Conservation (phyloP, 2,329 filamentous ascomycete species). For the Fusarium dlaminii region DNA sequence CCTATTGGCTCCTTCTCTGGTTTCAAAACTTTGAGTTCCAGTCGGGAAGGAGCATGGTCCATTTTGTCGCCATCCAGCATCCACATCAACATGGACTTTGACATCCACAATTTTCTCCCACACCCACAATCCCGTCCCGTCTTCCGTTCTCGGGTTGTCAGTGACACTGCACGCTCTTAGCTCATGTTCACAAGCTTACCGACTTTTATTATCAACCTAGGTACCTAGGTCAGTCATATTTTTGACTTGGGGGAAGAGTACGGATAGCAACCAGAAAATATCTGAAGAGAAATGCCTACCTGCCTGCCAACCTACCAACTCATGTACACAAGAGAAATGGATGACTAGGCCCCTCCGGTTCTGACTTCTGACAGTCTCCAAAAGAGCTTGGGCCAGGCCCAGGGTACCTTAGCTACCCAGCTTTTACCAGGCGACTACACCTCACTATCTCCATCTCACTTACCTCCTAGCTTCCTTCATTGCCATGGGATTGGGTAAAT, state of each 20-base stretch:
- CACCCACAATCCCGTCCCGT: not conserved
- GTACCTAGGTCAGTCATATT: not conserved
- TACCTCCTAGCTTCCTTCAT: constrained; percentile 6
- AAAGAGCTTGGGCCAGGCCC: constrained; percentile 30
- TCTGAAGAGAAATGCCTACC: not conserved
- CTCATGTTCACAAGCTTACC: not conserved
- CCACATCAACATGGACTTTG: constrained; percentile 20
- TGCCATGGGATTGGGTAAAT: constrained; percentile 31
- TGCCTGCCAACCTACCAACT: not conserved
- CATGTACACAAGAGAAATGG: not conserved
- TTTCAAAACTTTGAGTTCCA: constrained; percentile 38
- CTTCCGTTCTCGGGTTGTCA: not conserved
- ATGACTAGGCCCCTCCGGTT: constrained; percentile 28
- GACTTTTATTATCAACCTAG: not conserved
- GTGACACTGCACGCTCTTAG: not conserved
- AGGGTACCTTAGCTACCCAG: constrained; percentile 19
- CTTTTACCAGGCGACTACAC: constrained; percentile 4
- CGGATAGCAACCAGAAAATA: not conserved
- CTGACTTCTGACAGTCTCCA: constrained; percentile 35
- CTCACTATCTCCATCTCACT: constrained; percentile 14
- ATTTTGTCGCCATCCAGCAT: constrained; percentile 26
- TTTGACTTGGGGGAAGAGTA: not conserved
- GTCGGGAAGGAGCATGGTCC: constrained; percentile 35
- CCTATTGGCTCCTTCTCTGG: constrained; percentile 23
- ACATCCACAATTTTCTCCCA: constrained; percentile 1